Percentiles rank a stretch among this genome's conserved stretches.
Evolutionary conservation across 2,329 filamentous ascomycete species (phyloP).

Genomic region (Diaporthe citriasiana): DNA sequence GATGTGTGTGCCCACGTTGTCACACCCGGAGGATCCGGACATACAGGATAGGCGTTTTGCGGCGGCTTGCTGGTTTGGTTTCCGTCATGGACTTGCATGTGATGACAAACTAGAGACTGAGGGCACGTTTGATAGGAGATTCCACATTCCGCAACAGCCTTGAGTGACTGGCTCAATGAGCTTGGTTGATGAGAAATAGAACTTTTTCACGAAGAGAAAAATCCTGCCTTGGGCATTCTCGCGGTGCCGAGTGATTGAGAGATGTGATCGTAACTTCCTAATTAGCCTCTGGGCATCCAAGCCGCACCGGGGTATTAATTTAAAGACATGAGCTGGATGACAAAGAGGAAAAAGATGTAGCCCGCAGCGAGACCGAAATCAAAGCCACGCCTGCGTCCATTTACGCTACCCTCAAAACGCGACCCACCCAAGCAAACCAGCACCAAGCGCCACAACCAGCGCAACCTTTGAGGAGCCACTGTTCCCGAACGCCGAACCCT

Average conservation of each 20-base stretch:
- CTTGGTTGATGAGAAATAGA: slow-evolving; percentile 23
- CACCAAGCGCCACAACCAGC: slow-evolving; percentile 39
- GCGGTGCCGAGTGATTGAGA: background rate
- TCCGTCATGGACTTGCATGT: background rate
- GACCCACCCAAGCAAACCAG: slow-evolving; percentile 37
- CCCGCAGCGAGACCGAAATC: background rate
- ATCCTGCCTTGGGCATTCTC: no score
- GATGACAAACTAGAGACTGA: background rate
- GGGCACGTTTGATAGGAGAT: background rate
- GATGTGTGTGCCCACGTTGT: no score
- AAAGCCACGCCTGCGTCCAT: background rate
- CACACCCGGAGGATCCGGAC: background rate
- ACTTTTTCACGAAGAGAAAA: background rate
- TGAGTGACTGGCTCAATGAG: background rate
- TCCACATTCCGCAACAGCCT: background rate
- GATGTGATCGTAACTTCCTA: no score
- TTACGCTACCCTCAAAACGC: slow-evolving; percentile 13
- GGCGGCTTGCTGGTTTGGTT: background rate
- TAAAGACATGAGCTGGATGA: background rate
- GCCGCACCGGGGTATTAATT: background rate
- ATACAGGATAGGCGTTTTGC: slow-evolving; percentile 16
- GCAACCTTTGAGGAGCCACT: slow-evolving; percentile 33
- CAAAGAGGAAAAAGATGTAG: background rate
- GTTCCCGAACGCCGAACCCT: background rate
- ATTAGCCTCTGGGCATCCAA: background rate